A percentile compares a stretch with the other conserved stretches of the same genome.
phyloP scores from a whole-genome alignment of 75 land plant genomes.

The Pinus albicaulis region DNA sequence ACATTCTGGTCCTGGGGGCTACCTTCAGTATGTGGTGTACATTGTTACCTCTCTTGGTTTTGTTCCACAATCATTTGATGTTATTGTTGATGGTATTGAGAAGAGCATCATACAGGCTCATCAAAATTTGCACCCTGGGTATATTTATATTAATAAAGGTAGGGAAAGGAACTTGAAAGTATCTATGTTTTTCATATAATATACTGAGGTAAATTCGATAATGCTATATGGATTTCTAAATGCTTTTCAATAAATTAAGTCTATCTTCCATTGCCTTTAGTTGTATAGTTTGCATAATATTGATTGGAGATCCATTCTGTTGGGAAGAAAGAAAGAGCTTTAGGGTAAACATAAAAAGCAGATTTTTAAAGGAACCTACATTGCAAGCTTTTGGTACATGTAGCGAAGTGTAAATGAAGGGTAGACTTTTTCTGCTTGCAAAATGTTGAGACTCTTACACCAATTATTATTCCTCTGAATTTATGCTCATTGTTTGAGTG shows the following conservation, averaged over 20 bases:
- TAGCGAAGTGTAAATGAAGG: not conserved
- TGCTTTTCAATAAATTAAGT: not conserved
- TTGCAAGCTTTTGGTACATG: not conserved
- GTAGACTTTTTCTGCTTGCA: not conserved
- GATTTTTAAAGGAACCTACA: not conserved
- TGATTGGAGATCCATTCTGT: not conserved
- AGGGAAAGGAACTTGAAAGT: not conserved
- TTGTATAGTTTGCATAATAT: not conserved
- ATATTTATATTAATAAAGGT: constrained; percentile 68
- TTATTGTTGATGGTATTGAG: constrained; percentile 63
- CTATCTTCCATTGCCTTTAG: not conserved
- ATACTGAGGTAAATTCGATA: not conserved
- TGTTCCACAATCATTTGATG: constrained; percentile 75
- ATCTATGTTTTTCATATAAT: not conserved
- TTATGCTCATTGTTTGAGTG: not conserved
- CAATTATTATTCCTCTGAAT: not conserved
- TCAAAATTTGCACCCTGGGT: constrained; percentile 61
- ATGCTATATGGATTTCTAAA: not conserved
- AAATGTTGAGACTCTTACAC: not conserved
- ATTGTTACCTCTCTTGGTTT: constrained; percentile 74
- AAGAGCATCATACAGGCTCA: constrained; percentile 63
- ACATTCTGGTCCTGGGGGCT: constrained; percentile 90
- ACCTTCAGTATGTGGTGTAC: constrained; percentile 71
- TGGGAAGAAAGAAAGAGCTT: not conserved
- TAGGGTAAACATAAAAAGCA: not conserved